Conservation (phyloP, 169 alveolate genomes). For the Theileria luwenshuni region DNA sequence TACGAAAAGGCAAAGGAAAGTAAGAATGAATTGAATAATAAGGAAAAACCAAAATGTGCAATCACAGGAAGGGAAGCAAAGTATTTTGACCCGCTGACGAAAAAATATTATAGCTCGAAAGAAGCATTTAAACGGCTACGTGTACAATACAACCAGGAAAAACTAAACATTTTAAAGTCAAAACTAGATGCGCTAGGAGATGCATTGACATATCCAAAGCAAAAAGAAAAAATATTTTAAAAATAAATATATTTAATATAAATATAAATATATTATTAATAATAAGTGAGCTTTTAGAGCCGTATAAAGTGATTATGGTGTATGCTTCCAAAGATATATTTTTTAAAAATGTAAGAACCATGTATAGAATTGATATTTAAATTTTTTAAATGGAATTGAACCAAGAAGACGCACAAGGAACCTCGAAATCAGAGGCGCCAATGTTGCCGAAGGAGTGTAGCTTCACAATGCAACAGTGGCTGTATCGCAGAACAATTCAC, state of each 20-base stretch:
- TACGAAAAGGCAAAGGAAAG: slow-evolving; percentile 18
- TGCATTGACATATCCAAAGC: not conserved
- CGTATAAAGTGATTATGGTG: slow-evolving; percentile 12
- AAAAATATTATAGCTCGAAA: slow-evolving; percentile 33
- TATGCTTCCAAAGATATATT: not conserved
- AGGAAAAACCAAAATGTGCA: slow-evolving; percentile 39
- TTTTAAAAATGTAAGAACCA: not conserved
- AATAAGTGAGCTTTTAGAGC: not conserved
- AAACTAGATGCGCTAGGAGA: slow-evolving; percentile 24
- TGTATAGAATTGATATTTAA: not conserved
- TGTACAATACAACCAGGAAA: slow-evolving; percentile 21
- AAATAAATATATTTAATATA: not conserved
- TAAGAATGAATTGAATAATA: not conserved
- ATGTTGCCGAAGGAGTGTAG: slow-evolving; percentile 56
- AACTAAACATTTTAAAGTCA: not conserved
- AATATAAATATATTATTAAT: not conserved
- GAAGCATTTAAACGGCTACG: slow-evolving; percentile 36
- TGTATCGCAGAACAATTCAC: slow-evolving; percentile 49
- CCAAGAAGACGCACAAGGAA: not conserved
- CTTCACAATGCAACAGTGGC: slow-evolving; percentile 71
- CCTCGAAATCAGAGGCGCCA: slow-evolving; percentile 3
- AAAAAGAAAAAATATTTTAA: slow-evolving; percentile 5
- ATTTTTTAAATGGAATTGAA: slow-evolving; percentile 1
- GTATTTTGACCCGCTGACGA: slow-evolving; percentile 59
- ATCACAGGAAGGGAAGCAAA: slow-evolving; percentile 56